Evolutionary conservation across 805 yeast species (phyloP).

Genomic region (Ogataea thermomethanolica): DNA sequence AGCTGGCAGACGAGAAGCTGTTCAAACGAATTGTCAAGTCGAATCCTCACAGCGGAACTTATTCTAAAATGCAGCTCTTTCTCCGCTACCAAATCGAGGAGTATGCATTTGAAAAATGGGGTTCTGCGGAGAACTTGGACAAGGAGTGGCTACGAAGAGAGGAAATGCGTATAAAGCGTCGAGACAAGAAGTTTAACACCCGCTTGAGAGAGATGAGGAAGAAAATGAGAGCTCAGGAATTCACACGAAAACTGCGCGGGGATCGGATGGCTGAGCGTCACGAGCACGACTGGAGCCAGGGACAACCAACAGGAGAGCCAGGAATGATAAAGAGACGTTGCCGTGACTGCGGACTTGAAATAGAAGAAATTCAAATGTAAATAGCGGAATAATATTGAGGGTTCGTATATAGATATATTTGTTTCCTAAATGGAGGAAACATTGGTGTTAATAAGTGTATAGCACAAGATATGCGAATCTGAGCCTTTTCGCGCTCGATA

Average conservation of each 20-base stretch:
- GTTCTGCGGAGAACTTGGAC: constrained; percentile 81
- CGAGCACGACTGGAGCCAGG: constrained; percentile 70
- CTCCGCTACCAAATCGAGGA: constrained; percentile 90
- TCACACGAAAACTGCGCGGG: constrained; percentile 64
- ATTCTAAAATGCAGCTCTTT: constrained; percentile 88
- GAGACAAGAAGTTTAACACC: constrained; percentile 76
- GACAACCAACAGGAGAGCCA: constrained; percentile 36
- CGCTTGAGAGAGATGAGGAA: constrained; percentile 84
- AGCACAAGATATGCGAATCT: not conserved
- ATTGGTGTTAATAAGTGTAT: not conserved
- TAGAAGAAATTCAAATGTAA: constrained; percentile 62
- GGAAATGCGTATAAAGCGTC: constrained; percentile 61
- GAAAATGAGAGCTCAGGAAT: constrained; percentile 88
- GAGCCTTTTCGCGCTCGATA: not conserved
- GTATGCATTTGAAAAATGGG: constrained; percentile 93
- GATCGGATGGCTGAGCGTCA: constrained; percentile 53
- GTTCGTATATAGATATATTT: not conserved
- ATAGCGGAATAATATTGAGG: not conserved
- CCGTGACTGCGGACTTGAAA: constrained; percentile 76
- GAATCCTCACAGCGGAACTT: constrained; percentile 89
- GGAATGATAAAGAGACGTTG: constrained; percentile 58
- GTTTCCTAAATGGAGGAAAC: not conserved
- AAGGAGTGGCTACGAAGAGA: constrained; percentile 90
- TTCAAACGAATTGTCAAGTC: constrained; percentile 82
- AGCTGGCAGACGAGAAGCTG: constrained; percentile 64